A percentile compares a stretch with the other conserved stretches of the same genome.
These are phyloP conservation scores for Paecilomyces formosus DNA, from an alignment of 2,329 filamentous ascomycete species.

Conservation along the genomic window DNA sequence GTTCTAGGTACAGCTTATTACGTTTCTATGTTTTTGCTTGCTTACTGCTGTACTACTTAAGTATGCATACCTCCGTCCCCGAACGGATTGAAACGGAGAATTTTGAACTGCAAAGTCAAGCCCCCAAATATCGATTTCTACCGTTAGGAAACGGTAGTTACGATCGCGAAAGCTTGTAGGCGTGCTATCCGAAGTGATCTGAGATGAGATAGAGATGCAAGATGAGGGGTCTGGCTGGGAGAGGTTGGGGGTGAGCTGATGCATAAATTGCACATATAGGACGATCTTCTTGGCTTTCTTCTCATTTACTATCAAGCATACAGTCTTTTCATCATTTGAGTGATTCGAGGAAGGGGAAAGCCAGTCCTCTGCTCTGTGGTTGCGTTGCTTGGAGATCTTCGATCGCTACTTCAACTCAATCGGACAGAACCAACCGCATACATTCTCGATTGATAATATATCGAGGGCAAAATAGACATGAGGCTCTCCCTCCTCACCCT, in stretches of 20 bases:
- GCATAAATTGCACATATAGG: background rate
- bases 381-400: background rate
- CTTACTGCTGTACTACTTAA: too few relatives aligned
- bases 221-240: background rate
- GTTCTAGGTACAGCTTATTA: background rate
- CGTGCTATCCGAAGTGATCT: background rate
- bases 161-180: background rate
- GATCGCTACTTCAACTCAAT: background rate
- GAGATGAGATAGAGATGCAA: background rate
- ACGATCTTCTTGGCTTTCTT: background rate
- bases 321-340: background rate
- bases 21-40: too few relatives aligned
- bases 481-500: background rate
- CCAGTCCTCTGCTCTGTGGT: background rate
- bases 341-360: background rate
- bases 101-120: background rate
- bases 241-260: background rate
- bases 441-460: too few relatives aligned
- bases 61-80: background rate
- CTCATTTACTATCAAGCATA: background rate
- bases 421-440: background rate
- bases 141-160: background rate
- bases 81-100: background rate
- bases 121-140: background rate
- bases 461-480: background rate